phyloP scores from a whole-genome alignment of 2,329 filamentous ascomycete genomes.

The Aspergillus udagawae region DNA sequence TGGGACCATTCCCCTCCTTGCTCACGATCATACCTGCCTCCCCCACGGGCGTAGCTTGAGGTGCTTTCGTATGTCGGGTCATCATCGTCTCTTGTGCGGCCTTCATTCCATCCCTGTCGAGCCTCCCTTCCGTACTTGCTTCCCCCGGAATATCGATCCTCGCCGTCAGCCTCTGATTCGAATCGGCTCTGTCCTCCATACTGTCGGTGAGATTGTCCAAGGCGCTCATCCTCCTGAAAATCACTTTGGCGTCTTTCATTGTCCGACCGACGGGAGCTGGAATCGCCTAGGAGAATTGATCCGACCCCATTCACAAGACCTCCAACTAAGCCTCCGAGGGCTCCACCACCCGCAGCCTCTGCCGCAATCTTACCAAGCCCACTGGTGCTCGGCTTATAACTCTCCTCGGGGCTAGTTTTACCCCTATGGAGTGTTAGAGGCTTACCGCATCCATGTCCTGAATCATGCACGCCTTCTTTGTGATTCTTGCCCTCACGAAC shows the following conservation, averaged over 20 bases:
- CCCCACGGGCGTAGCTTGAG: not conserved
- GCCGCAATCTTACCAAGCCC: slow-evolving; percentile 51
- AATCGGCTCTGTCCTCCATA: not conserved
- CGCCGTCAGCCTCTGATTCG: not conserved
- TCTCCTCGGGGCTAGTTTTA: slow-evolving; percentile 20
- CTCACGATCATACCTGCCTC: not conserved
- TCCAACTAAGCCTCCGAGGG: slow-evolving; percentile 66
- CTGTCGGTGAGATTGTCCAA: not conserved
- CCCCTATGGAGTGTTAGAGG: slow-evolving; percentile 69
- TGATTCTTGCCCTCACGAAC: slow-evolving; percentile 78
- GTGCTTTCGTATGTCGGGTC: not conserved
- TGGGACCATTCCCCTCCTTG: not conserved
- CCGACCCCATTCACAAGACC: slow-evolving; percentile 58
- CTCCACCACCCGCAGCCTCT: slow-evolving; percentile 60
- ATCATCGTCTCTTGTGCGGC: not conserved
- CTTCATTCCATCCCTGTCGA: not conserved
- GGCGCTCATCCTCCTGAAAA: not conserved
- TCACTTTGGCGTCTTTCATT: slow-evolving; percentile 6
- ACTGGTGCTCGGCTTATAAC: slow-evolving; percentile 15
- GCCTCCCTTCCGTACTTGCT: not conserved
- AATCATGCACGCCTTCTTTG: slow-evolving; percentile 77
- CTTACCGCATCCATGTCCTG: slow-evolving; percentile 81
- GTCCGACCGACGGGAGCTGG: slow-evolving; percentile 1
- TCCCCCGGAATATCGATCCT: not conserved
- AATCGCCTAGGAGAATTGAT: slow-evolving; percentile 60